These are phyloP conservation scores for Adansonia madagascariensis DNA, from an alignment of 441 rosid species.

Conservation along the genomic window DNA sequence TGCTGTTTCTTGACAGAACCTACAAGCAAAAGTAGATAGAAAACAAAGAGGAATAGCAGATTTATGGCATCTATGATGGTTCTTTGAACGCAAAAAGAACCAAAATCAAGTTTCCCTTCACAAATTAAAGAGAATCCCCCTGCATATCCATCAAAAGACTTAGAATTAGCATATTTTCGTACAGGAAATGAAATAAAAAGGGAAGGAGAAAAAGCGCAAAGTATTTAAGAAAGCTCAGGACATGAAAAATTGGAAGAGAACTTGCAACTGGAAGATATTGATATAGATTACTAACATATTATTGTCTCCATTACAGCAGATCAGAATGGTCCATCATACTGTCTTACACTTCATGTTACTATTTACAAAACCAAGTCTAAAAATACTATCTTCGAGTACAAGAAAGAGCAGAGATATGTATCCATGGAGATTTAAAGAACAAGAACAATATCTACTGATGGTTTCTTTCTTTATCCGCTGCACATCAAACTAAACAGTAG, in stretches of 20 bases:
- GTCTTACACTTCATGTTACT: background rate
- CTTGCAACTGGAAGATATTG: background rate
- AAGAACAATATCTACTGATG: background rate
- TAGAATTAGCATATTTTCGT: slow-evolving; percentile 1
- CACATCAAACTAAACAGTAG: background rate
- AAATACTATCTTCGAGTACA: background rate
- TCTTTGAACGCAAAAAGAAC: slow-evolving; percentile 61
- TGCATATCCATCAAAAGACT: slow-evolving; percentile 39
- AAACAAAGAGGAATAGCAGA: slow-evolving; percentile 55
- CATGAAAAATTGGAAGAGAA: background rate
- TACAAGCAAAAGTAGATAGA: slow-evolving; percentile 53
- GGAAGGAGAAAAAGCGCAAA: background rate
- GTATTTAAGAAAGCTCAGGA: background rate
- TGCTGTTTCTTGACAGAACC: slow-evolving; percentile 37
- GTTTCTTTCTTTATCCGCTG: background rate
- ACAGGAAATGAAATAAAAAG: too few relatives aligned
- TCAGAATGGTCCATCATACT: background rate
- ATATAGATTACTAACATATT: background rate
- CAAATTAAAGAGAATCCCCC: slow-evolving; percentile 60
- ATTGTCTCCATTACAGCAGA: background rate
- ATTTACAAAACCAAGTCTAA: background rate
- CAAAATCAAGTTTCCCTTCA: slow-evolving; percentile 44
- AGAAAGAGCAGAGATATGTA: background rate
- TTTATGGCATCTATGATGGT: slow-evolving; percentile 54
- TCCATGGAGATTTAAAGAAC: background rate